Evolutionary conservation across 768 basidiomycete genomes (phyloP).

Genomic region (Pisolithus microcarpus): DNA sequence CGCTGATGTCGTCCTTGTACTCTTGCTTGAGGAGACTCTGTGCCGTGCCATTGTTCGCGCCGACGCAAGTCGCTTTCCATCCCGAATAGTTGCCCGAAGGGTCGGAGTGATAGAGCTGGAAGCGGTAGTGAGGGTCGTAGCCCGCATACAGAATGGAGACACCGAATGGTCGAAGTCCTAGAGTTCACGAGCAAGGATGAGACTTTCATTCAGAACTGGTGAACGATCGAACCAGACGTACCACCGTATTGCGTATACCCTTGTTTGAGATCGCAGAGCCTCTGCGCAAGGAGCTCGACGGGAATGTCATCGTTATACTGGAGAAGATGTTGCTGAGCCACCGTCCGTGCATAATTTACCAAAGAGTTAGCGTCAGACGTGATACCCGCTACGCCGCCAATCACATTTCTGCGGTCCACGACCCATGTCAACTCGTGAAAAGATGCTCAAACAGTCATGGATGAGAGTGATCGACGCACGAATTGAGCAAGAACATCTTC

Average conservation of each 20-base stretch:
- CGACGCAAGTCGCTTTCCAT: constrained; percentile 98
- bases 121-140: constrained; percentile 90
- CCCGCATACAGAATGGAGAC: constrained; percentile 96
- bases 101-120: constrained; percentile 98
- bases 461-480: constrained; percentile 38
- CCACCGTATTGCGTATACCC: constrained; percentile 97
- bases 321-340: constrained; percentile 84
- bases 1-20: constrained; percentile 89
- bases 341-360: constrained; percentile 86
- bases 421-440: constrained; percentile 1
- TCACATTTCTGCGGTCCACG: constrained; percentile 65
- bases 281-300: constrained; percentile 90
- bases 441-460: not conserved
- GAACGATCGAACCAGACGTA: constrained; percentile 25
- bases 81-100: constrained; percentile 98
- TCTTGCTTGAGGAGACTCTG: constrained; percentile 96
- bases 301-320: constrained; percentile 97
- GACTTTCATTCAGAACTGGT: not conserved
- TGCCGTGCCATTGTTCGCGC: constrained; percentile 96
- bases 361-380: constrained; percentile 98
- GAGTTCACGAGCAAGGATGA: not conserved
- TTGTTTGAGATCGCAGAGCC: constrained; percentile 95
- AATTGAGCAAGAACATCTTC: constrained; percentile 95
- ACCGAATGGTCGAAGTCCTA: constrained; percentile 92
- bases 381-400: constrained; percentile 91